Evolutionary conservation across 2,329 filamentous ascomycete genomes (phyloP), one percentile per base, ranked within the genome.

Genomic region (Simplicillium aogashimaense): DNA sequence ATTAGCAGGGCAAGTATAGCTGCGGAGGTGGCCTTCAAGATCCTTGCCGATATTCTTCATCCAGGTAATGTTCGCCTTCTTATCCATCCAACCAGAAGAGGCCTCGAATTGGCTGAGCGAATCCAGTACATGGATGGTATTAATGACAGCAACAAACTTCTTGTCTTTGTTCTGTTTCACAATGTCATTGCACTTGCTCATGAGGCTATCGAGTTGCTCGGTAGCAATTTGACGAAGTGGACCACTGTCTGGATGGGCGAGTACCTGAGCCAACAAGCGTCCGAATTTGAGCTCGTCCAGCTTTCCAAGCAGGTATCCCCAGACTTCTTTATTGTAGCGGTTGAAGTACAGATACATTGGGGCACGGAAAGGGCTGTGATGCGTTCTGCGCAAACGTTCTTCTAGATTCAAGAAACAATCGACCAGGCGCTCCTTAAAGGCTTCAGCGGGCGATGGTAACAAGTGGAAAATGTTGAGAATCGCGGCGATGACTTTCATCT

Each of bases 381-480:
- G 83, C 2, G 92, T 98, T 44, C 92, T 72, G 28, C 92, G 78
- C 31, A 98, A 68, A 47, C 83, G 84, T 39, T 83, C 77, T 59
- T 99, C 92, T 0, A 99, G 70, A 33, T 88, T 83, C 41, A 98
- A 69, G n/a, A 94, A 86, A 38, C 84, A 86, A 49, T 94, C 84
- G 37, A 97, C 86, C 34, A 98, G 74, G 25, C 85, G 78, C 45
- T 89, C 86, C 60, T 97, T 88, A 58, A 98, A 98, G 13, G 82
- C 80, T 44, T 89, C 86, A 2, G 94, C 94, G 9, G 87, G 87
- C 0, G 86, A 75, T 0, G 94, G 92, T 4, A 99, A 71, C n/a
- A 98, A 73, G 57, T 97, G 89, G 59, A 98, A 98, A 42, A 98
- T 90, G 55, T 95, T 92, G 58, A 98, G 83, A 40, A 97, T 94